Evolutionary conservation across 306 rosid genomes (phyloP), one percentile per base, ranked within the genome.

Genomic region (Acacia acuminata): DNA sequence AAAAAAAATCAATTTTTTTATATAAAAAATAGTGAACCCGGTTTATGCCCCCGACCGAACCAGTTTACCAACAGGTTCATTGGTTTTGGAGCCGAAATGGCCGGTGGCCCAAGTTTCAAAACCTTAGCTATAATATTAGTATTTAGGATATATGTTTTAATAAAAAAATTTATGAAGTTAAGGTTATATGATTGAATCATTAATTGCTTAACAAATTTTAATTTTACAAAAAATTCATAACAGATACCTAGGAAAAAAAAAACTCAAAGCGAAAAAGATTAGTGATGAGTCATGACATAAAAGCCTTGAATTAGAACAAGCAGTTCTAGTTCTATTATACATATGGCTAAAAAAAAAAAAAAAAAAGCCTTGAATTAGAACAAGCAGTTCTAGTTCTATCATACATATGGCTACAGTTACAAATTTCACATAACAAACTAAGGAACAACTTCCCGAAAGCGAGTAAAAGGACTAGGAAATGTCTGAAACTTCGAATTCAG

Each of bases 401-500:
- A 43, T 42, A 64, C 43, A 76, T 60, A 70, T 7, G 34, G 10
- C n/a, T 68, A 69, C 56, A n/a, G 12, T 4, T 3, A 42, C 27
- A 40, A 17, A 56, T 73, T 53, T 55, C 53, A 25, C 45, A 42
- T 43, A 7, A 58, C 30, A 25, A 48, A 50, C 84, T 83, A 81
- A 15, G 86, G 84, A 55, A 88, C 64, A 24, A 82, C 75, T 69
- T 84, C 85, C 44, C 85, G 40, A 75, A 66, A 76, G 44, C 81
- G 81, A 50, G 77, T 77, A 53, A 85, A 78, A 43, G 73, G 50
- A 61, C 51, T 78, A 53, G 73, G 50, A 58, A 71, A 50, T 56
- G 51, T 45, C 67, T 77, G 75, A 85, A 79, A 66, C 32, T 85
- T 86, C 24, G 90, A 80, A 84, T 70, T 90, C 56, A 89, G 47